phyloP scores from a whole-genome alignment of 2,329 filamentous ascomycete species.

The Venturia oleaginea region DNA sequence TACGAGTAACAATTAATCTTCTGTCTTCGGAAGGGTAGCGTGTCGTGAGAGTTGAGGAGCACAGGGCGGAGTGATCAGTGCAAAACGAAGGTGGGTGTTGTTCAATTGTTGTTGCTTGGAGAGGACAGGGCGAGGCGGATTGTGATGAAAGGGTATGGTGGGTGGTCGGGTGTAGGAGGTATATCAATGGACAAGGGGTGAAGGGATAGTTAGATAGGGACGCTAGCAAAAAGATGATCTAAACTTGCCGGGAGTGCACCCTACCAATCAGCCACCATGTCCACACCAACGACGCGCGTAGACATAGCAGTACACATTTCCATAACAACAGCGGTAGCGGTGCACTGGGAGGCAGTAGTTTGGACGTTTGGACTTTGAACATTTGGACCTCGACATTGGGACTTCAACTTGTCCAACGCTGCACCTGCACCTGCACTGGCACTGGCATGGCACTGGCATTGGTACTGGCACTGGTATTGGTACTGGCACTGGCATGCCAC shows the following conservation, averaged over 20 bases:
- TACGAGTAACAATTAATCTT: not conserved
- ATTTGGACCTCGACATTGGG: no score
- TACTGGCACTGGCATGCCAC: no score
- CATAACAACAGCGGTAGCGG: not conserved
- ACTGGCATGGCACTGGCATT: no score
- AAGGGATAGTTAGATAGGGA: not conserved
- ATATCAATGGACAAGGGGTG: not conserved
- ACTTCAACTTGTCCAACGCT: no score
- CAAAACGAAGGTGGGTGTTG: constrained; percentile 1
- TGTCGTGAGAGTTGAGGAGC: not conserved
- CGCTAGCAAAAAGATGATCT: not conserved
- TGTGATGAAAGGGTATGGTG: not conserved
- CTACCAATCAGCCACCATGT: not conserved
- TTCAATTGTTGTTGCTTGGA: not conserved
- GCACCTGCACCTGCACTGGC: no score
- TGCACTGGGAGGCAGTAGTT: not conserved
- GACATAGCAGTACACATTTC: not conserved
- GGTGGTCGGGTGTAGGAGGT: no score
- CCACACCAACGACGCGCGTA: constrained; percentile 6
- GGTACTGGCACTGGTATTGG: no score
- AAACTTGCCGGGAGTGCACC: no score
- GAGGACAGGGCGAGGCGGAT: not conserved
- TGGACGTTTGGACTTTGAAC: no score
- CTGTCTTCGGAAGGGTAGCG: not conserved
- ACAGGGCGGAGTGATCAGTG: not conserved